Evolutionary conservation across 2,329 filamentous ascomycete species (phyloP), one percentile per base, ranked within the genome.

Genomic region (Tricladium varicosporioides): DNA sequence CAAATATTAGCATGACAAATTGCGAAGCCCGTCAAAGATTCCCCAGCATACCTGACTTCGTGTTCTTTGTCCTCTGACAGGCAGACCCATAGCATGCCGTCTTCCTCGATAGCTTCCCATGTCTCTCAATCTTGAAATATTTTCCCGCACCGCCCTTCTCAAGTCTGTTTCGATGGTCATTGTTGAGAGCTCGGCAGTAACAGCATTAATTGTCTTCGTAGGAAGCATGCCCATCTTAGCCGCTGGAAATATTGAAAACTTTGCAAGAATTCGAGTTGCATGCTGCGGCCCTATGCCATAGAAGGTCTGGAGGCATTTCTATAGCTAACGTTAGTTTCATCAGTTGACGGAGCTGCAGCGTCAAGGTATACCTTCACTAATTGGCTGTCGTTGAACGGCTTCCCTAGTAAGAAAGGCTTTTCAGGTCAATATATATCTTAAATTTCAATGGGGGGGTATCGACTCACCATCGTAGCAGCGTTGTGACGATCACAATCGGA

Each of bases 101-200:
- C 89, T 86, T 63, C 94, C 94, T 53, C 94, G 80, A 71, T 96
- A 96, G 3, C 88, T 86, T 50, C 92, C 92, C 78, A 96, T 97
- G 68, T 97, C 92, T 71, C 89, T 90, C 73, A 99, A 69, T 58
- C 93, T 80, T 71, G 80, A 80, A 65, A 99, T 96, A 69, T 97
- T 94, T 50, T 96, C 91, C 67, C 87, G 81, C 40, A 97, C 76
- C 58, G 90, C 77, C 70, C 88, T 83, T 68, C 85, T 80, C 62
- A 95, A 80, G 68, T 97, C 92, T 73, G 89, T 96, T 74, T 97
- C 94, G 67, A 97, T 91, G 59, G 89, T 96, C 91, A 99, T 92
- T 54, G 86, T 87, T 14, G 91, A 90, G 43, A 99, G 79, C 69
- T 96, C 91, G 51, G 88, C 88, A 18, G 89, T 94, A 59, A 99